Base-by-base conservation (phyloP, 2,329 filamentous ascomycete species). In the Camillea tinctor region DNA sequence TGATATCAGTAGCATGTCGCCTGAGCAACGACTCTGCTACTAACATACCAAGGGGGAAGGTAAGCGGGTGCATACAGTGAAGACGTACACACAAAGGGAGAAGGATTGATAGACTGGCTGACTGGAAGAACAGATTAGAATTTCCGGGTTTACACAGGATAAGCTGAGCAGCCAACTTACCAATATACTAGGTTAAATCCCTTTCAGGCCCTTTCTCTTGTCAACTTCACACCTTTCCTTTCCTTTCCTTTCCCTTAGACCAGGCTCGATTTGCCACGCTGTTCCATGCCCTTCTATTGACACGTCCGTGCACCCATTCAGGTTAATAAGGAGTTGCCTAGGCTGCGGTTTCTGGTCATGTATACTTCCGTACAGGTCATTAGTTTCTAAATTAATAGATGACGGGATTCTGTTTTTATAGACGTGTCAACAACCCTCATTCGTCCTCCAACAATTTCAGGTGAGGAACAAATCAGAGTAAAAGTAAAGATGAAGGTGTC, bases 261-360 rank as follows among this genome's bases (percentile, higher is more conserved):
- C 40, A 48, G 58, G 49, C 56, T 52, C 30, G 53, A 55, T 51
- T 60, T 64, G 57, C 62, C 58, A 62, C 17, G 50, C 24, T 58
- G 54, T 66, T 66, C 64, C 64, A 66, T 62, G 30, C 49, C 64
- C 55, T 66, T 66, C 64, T 62, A 48, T 48, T 44, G 36, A 44
- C 15, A 44, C 36, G 36, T 44, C 36, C 17, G 36, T 44, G 36
- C 36, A 44, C 36, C 6, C 13, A 44, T 44, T 44, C 36, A 44
- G 36, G 36, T 44, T 13, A 30, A 44, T n/a, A 44, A 15, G 13
- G 13, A 11, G 6, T n/a, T 15, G 13, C 36, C 15, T 11, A 44
- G 36, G 36, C 7, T 15, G 36, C 3, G 36, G n/a, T 2, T 44
- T 17, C 7, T 44, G 13, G 17, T 44, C 6, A n/a, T 44, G 17